These are phyloP conservation scores for Macrocybe sp. DNA, from an alignment of 1,284 basidiomycete genomes.

Conservation along the genomic window DNA sequence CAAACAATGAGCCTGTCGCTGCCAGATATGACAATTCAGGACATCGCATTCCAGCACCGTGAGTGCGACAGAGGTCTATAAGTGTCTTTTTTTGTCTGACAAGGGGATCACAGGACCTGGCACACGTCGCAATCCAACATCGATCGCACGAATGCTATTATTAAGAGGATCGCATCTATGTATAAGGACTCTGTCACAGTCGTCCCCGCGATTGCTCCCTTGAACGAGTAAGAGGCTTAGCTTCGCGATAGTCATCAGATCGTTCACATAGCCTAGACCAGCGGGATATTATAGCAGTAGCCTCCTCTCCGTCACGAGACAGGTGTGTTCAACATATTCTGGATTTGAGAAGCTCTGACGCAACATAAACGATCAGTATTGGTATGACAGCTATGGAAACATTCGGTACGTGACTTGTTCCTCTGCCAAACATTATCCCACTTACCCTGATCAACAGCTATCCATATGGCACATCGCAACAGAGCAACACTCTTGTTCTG, in stretches of 20 bases:
- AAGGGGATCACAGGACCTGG: constrained; percentile 45
- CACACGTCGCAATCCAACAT: constrained; percentile 64
- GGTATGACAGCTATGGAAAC: constrained; percentile 68
- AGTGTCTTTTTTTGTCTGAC: background rate
- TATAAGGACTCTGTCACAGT: constrained; percentile 52
- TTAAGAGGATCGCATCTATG: constrained; percentile 58
- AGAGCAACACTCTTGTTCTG: constrained; percentile 63
- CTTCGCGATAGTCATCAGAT: constrained; percentile 4
- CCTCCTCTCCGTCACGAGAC: constrained; percentile 51
- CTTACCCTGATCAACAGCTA: constrained; percentile 17
- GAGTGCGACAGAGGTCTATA: constrained; percentile 10
- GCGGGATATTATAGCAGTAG: constrained; percentile 62
- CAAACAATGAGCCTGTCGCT: background rate
- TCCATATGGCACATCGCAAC: constrained; percentile 51
- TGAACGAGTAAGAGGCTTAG: constrained; percentile 62
- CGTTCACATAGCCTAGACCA: constrained; percentile 46
- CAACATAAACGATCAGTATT: constrained; percentile 40
- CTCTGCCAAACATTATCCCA: background rate
- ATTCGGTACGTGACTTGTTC: constrained; percentile 47
- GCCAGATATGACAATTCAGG: constrained; percentile 86
- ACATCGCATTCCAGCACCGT: constrained; percentile 55
- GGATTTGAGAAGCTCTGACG: background rate
- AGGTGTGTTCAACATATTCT: constrained; percentile 28
- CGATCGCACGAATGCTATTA: constrained; percentile 63
- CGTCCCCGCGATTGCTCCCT: constrained; percentile 69